Percentiles rank a stretch among this genome's conserved stretches.
These are phyloP conservation scores for Lactarius akahatsu DNA, from an alignment of 768 basidiomycete genomes.

Conservation along the genomic window DNA sequence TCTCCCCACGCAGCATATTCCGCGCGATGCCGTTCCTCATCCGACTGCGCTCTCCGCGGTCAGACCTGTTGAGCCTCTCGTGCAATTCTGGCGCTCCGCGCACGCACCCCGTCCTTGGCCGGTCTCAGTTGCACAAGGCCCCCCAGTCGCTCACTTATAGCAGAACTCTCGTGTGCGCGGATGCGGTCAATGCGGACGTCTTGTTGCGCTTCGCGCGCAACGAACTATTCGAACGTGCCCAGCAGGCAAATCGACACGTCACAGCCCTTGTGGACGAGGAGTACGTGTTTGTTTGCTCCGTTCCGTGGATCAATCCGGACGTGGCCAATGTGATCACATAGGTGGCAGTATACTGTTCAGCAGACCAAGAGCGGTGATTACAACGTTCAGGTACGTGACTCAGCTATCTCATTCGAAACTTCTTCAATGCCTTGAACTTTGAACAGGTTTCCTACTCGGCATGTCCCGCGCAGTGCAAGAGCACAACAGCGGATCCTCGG, in stretches of 20 bases:
- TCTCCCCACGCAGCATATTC: conserved; percentile 25
- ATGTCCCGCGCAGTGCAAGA: conserved; percentile 50
- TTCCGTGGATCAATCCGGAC: conserved; percentile 23
- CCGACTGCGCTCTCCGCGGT: conserved; percentile 10
- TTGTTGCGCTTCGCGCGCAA: conserved; percentile 23
- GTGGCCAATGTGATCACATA: conserved; percentile 31
- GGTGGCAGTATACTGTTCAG: conserved; percentile 65
- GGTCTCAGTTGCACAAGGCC: not conserved
- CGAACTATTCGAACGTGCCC: conserved; percentile 50
- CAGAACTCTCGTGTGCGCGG: conserved; percentile 18
- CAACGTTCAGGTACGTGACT: conserved; percentile 56
- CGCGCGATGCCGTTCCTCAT: conserved; percentile 22
- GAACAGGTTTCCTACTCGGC: conserved; percentile 63
- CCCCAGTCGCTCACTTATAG: conserved; percentile 11
- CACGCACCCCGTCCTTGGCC: conserved; percentile 16
- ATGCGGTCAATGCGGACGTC: conserved; percentile 24
- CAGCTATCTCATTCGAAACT: not conserved
- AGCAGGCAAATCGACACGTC: conserved; percentile 50
- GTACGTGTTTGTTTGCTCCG: conserved; percentile 45
- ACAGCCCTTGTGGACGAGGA: conserved; percentile 68
- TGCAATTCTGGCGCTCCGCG: conserved; percentile 15
- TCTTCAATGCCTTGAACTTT: too few relatives aligned
- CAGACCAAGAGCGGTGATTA: conserved; percentile 56
- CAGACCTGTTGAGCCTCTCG: conserved; percentile 17
- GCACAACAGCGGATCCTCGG: conserved; percentile 49